These are phyloP conservation scores for Scheffersomyces illinoinensis DNA, from an alignment of 1,139 yeast genomes.

Conservation along the genomic window DNA sequence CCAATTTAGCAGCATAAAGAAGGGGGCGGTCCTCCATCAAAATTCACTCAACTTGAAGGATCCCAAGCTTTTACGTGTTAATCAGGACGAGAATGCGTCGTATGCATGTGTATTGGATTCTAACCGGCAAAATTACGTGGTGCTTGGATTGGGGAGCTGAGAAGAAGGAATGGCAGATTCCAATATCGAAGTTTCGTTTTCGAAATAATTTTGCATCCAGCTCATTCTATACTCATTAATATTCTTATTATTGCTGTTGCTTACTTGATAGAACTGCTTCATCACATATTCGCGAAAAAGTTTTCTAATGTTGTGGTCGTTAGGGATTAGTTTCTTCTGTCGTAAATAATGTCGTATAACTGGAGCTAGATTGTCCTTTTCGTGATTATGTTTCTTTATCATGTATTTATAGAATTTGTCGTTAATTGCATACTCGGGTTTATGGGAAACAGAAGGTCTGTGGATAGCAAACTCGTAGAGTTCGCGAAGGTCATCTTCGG, in stretches of 20 bases:
- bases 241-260: neutral
- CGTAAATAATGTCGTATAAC: constrained; percentile 19
- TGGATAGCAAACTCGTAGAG: constrained; percentile 17
- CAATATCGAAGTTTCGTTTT: constrained; percentile 4
- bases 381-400: constrained; percentile 20
- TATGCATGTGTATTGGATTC: constrained; percentile 44
- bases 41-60: constrained; percentile 9
- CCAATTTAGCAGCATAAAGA: constrained; percentile 8
- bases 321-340: constrained; percentile 31
- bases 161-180: neutral
- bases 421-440: constrained; percentile 18
- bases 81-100: constrained; percentile 16
- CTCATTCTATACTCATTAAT: constrained; percentile 18
- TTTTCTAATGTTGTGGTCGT: constrained; percentile 31
- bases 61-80: constrained; percentile 29
- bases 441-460: constrained; percentile 5
- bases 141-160: constrained; percentile 18
- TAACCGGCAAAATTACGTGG: constrained; percentile 36
- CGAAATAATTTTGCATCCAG: constrained; percentile 29
- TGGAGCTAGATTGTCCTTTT: constrained; percentile 14
- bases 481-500: constrained; percentile 14
- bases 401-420: constrained; percentile 30
- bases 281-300: constrained; percentile 30
- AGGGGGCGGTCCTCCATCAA: constrained; percentile 4
- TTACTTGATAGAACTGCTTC: constrained; percentile 30